phyloP scores from a whole-genome alignment of 2,329 filamentous ascomycete species.

The Helotiales sp. region DNA sequence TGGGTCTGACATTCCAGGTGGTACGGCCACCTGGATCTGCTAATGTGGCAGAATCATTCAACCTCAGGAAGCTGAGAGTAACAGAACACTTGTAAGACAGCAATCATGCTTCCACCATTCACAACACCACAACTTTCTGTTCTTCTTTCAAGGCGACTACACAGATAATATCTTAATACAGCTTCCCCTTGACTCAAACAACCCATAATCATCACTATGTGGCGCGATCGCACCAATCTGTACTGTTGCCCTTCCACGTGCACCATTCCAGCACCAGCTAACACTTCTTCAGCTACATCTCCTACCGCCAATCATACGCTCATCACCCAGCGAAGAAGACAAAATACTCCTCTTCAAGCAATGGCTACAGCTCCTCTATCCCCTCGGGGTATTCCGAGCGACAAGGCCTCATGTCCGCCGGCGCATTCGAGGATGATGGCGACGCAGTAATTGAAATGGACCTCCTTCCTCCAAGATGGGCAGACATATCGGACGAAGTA shows the following conservation, averaged over 20 bases:
- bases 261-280: constrained; percentile 38
- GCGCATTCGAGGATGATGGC: constrained; percentile 81
- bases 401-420: constrained; percentile 82
- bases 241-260: constrained; percentile 49
- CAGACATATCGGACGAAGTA: constrained; percentile 93
- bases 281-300: constrained; percentile 76
- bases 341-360: constrained; percentile 59
- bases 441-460: constrained; percentile 99
- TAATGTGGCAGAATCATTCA: constrained; percentile 8
- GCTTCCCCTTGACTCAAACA: constrained; percentile 17
- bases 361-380: constrained; percentile 65
- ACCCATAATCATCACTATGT: constrained; percentile 69
- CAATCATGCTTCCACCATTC: constrained; percentile 25
- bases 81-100: no score
- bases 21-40: background rate
- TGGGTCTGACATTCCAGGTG: background rate
- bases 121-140: constrained; percentile 13
- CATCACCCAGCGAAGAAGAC: constrained; percentile 91
- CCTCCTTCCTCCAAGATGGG: constrained; percentile 90
- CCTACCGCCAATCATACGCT: constrained; percentile 97
- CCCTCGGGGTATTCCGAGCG: constrained; percentile 64
- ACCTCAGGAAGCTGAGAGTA: constrained; percentile 14
- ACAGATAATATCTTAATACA: constrained; percentile 10
- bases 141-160: background rate
- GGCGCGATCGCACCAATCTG: constrained; percentile 99